Conservation (phyloP, 164 flowering plant species). For the Aristolochia californica region DNA sequence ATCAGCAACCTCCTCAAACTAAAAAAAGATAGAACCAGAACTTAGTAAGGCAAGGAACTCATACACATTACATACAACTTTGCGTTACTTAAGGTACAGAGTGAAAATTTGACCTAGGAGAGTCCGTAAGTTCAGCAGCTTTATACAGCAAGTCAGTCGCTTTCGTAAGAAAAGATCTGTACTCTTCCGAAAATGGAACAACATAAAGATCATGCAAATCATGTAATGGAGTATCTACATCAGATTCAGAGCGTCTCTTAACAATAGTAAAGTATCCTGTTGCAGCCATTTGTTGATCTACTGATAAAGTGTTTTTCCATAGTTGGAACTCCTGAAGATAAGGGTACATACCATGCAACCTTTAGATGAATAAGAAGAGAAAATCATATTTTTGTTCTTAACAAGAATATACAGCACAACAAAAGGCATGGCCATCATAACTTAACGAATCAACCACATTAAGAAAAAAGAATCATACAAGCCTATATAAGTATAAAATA, state of each 20-base stretch:
- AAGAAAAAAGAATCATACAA: too few species aligned
- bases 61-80: neutral
- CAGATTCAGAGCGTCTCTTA: slow-evolving; percentile 49
- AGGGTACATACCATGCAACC: neutral
- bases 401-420: too few species aligned
- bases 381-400: too few species aligned
- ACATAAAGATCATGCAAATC: slow-evolving; percentile 34
- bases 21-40: slow-evolving; percentile 6
- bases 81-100: neutral
- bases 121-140: slow-evolving; percentile 67
- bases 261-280: slow-evolving; percentile 71
- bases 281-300: slow-evolving; percentile 48
- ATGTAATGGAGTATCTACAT: slow-evolving; percentile 21
- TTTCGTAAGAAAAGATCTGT: slow-evolving; percentile 38
- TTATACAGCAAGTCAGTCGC: slow-evolving; percentile 71
- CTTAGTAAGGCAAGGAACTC: neutral
- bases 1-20: slow-evolving; percentile 84
- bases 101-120: slow-evolving; percentile 43
- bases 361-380: neutral
- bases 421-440: too few species aligned
- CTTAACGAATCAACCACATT: too few species aligned
- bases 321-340: slow-evolving; percentile 66
- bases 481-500: too few species aligned
- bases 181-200: slow-evolving; percentile 66
- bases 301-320: slow-evolving; percentile 55